Base-by-base conservation (phyloP, 129 eudicot genomes). In the Artemisia argyi region DNA sequence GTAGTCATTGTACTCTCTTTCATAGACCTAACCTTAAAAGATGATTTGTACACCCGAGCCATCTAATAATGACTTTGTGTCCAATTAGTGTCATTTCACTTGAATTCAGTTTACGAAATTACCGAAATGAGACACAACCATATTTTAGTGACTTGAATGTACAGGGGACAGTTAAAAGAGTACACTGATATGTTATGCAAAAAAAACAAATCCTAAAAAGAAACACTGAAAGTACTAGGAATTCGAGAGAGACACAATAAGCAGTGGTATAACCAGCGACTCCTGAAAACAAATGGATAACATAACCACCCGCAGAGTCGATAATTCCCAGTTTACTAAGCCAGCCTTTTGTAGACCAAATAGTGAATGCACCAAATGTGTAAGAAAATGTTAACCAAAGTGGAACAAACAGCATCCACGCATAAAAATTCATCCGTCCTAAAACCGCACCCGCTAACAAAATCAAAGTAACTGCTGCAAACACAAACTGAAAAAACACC, bases 331-430 rank as follows among this genome's bases (percentile, higher is more conserved):
- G 81, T 63, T 80, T 83, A 8, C 88, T 82, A 54, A 88, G 68
- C 95, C 95, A 88, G 3, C 95, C 95, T 19, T 85, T 68, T 4
- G 86, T 79, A 39, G 81, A 77, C 95, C 95, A 88, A 11, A 88
- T 79, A 47, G 85, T 88, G 48, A 71, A 88, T 19, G 88, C 90
- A 17, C 90, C 78, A 59, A 88, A 28, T 15, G 95, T 88, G 39
- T 88, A 88, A 11, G 90, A 85, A 75, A 83, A 83, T 4, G 95
- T 88, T 44, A 82, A 79, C 95, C 90, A 88, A 10, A 85, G 71
- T 4, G 95, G 95, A 66, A 88, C 95, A 62, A 85, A 85, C 84
- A 80, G 15, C 86, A 88, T 88, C 95, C 95, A 85, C 0, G 95
- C 95, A 12, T 46, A 22, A 48, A 88, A 85, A 62, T 76, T 88